These are phyloP conservation scores for Dacryopinax primogenitus DNA, from an alignment of 768 basidiomycete genomes.

Conservation along the genomic window DNA sequence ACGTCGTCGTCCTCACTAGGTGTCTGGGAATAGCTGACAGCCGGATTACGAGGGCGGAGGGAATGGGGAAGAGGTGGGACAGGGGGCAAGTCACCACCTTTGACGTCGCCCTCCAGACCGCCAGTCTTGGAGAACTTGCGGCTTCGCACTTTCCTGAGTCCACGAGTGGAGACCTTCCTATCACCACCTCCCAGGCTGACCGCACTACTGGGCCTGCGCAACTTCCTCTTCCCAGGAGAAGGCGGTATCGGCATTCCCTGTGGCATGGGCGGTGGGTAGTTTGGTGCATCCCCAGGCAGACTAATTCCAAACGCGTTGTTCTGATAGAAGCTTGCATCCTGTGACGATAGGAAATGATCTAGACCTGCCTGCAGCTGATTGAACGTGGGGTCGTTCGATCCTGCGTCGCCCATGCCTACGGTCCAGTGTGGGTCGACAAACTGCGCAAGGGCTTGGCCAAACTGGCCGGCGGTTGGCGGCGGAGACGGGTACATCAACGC, in stretches of 20 bases:
- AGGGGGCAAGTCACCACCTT: neutral
- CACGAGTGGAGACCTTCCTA: neutral
- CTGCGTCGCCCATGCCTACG: neutral
- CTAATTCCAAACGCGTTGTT: neutral
- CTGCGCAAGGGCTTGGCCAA: neutral
- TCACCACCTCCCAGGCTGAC: neutral
- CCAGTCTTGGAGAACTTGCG: conserved; percentile 8
- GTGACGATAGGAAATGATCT: neutral
- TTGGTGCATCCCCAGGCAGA: neutral
- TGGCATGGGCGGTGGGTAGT: neutral
- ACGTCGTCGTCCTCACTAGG: neutral
- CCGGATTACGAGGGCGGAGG: neutral
- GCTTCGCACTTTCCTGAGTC: neutral
- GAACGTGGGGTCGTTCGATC: neutral
- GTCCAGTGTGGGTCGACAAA: conserved; percentile 5
- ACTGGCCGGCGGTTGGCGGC: conserved; percentile 1
- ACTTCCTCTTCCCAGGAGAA: conserved; percentile 3
- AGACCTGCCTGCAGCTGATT: neutral
- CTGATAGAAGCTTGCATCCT: neutral
- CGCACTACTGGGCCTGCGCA: neutral
- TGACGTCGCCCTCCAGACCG: neutral
- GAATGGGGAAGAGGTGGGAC: neutral
- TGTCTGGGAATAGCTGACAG: neutral
- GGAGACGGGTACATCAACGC: conserved; percentile 1
- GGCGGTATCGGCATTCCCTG: conserved; percentile 5